Percentiles rank a stretch among this genome's conserved stretches.
These are phyloP conservation scores for Sporodiniella umbellata DNA, from an alignment of 371 early-diverging fungal species.

Conservation along the genomic window DNA sequence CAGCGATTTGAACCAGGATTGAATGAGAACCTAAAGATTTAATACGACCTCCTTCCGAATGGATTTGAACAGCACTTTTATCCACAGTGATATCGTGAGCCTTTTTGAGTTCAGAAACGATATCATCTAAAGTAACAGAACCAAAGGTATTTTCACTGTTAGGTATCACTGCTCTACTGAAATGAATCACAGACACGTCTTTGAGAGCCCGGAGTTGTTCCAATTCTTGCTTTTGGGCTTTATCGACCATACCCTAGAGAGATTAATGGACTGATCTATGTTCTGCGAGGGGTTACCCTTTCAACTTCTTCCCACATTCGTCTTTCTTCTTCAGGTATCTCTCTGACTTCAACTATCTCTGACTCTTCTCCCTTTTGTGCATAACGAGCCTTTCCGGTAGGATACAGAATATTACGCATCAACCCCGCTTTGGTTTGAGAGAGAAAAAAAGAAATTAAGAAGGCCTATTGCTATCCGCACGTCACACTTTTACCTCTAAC, in stretches of 20 bases:
- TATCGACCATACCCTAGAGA: too few species aligned
- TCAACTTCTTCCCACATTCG: neutral
- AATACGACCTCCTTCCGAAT: slow-evolving; percentile 41
- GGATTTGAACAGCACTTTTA: slow-evolving; percentile 34
- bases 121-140: slow-evolving; percentile 50
- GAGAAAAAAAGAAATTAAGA: neutral
- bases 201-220: too few species aligned
- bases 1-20: slow-evolving; percentile 25
- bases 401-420: slow-evolving; percentile 50
- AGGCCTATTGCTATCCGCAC: too few species aligned
- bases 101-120: slow-evolving; percentile 35
- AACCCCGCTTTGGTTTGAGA: slow-evolving; percentile 34
- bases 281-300: neutral
- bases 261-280: too few species aligned
- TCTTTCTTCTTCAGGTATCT: too few species aligned
- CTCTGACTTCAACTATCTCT: neutral
- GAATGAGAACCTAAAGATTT: slow-evolving; percentile 41
- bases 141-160: slow-evolving; percentile 43
- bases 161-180: slow-evolving; percentile 44
- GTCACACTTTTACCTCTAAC: slow-evolving; percentile 41
- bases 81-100: slow-evolving; percentile 33
- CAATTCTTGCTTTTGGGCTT: too few species aligned
- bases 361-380: slow-evolving; percentile 14
- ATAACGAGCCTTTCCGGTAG: slow-evolving; percentile 42
- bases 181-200: slow-evolving; percentile 21